Percentiles rank a stretch among this genome's conserved stretches.
These are phyloP conservation scores for Pleurotus eryngii DNA, from an alignment of 768 basidiomycete genomes.

Conservation along the genomic window DNA sequence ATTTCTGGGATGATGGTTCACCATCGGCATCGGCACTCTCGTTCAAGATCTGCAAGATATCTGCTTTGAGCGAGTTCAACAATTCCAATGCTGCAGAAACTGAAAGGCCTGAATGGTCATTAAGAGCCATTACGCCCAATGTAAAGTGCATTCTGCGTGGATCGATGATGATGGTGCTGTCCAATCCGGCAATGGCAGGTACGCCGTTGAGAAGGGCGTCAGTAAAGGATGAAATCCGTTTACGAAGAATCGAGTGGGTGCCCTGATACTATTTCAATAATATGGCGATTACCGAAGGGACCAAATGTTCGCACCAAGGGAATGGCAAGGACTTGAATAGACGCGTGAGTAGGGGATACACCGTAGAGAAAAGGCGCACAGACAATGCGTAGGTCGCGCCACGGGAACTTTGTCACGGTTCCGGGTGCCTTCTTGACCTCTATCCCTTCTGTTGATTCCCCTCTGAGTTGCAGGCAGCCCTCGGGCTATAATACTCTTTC, in stretches of 20 bases:
- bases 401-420: neutral
- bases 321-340: conserved; percentile 25
- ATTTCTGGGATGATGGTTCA: neutral
- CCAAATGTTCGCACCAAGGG: conserved; percentile 24
- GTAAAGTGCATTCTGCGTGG: conserved; percentile 67
- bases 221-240: conserved; percentile 35
- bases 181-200: conserved; percentile 46
- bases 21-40: conserved; percentile 5
- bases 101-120: conserved; percentile 20
- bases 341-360: neutral
- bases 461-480: neutral
- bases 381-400: conserved; percentile 30
- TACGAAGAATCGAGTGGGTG: conserved; percentile 36
- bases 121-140: conserved; percentile 68
- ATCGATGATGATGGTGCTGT: conserved; percentile 55
- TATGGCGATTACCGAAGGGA: neutral
- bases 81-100: conserved; percentile 40
- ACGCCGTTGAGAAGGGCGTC: conserved; percentile 37
- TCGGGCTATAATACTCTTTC: no score
- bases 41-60: conserved; percentile 41
- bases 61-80: conserved; percentile 36
- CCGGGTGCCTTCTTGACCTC: neutral
- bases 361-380: conserved; percentile 5
- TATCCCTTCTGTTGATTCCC: neutral
- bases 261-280: conserved; percentile 11